Evolutionary conservation across 768 basidiomycete species (phyloP).

Genomic region (Pleurotus djamor): DNA sequence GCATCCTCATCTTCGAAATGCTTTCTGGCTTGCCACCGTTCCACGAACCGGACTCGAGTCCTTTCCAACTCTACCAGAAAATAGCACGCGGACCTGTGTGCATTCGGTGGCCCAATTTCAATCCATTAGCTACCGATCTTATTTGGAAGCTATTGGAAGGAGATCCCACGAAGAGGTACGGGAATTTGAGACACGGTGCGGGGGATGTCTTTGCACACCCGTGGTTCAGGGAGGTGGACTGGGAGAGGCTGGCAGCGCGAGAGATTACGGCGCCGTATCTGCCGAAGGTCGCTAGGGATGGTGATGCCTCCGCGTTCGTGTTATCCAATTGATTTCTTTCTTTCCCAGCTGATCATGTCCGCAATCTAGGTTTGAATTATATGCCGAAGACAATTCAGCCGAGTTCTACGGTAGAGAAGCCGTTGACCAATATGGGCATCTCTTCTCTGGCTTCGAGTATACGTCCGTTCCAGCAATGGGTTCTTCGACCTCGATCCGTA

Average conservation of each 20-base stretch:
- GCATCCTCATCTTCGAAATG: conserved; percentile 98
- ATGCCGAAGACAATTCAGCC: conserved; percentile 72
- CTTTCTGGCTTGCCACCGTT: conserved; percentile 94
- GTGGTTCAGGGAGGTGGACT: conserved; percentile 95
- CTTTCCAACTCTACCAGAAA: conserved; percentile 87
- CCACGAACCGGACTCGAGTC: conserved; percentile 84
- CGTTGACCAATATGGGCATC: conserved; percentile 59
- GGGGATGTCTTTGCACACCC: conserved; percentile 90
- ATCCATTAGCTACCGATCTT: conserved; percentile 80
- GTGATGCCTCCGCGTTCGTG: conserved; percentile 91
- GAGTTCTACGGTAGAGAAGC: conserved; percentile 56
- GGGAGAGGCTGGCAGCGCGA: conserved; percentile 73
- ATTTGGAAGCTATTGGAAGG: conserved; percentile 89
- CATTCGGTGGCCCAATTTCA: conserved; percentile 79
- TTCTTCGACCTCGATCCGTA: background rate
- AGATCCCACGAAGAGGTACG: conserved; percentile 86
- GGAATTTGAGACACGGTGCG: conserved; percentile 85
- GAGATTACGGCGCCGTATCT: conserved; percentile 96
- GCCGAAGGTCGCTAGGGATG: conserved; percentile 88
- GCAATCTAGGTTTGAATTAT: conserved; percentile 63
- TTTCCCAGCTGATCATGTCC: conserved; percentile 9
- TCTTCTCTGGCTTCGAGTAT: conserved; percentile 83
- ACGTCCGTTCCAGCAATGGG: conserved; percentile 20
- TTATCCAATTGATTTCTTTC: background rate
- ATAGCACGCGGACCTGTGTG: conserved; percentile 74